Conservation (phyloP, 2,329 filamentous ascomycete species). For the Aspergillus alliaceus region DNA sequence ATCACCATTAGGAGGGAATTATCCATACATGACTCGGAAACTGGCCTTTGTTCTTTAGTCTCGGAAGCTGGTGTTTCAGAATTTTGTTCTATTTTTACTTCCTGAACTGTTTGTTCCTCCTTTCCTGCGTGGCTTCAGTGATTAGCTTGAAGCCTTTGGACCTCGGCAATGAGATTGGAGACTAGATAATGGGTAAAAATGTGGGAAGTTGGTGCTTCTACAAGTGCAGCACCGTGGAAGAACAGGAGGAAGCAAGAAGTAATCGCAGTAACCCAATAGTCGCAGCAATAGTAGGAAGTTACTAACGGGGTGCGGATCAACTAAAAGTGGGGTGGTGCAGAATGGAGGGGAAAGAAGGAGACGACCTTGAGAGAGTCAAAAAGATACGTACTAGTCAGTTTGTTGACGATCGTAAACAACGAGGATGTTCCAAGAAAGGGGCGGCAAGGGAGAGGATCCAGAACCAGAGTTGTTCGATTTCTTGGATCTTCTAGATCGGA, state of each 20-base stretch:
- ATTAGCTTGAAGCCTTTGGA: background rate
- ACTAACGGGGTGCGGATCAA: constrained; percentile 22
- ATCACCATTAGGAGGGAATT: background rate
- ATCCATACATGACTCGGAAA: background rate
- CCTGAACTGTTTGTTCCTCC: background rate
- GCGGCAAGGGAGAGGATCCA: background rate
- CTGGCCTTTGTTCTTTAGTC: background rate
- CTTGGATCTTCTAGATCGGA: constrained; percentile 4
- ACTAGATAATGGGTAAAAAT: background rate
- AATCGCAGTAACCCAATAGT: background rate
- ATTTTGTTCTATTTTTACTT: constrained; percentile 16
- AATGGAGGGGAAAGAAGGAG: constrained; percentile 8
- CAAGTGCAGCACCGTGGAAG: background rate
- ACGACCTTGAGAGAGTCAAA: background rate
- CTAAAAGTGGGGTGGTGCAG: constrained; percentile 18
- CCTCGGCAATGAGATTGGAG: background rate
- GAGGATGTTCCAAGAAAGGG: background rate
- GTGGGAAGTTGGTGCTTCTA: background rate
- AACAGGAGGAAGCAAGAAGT: background rate
- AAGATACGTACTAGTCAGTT: background rate
- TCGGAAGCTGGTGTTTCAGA: constrained; percentile 15
- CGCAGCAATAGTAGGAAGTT: constrained; percentile 14
- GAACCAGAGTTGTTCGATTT: background rate
- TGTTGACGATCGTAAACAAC: background rate
- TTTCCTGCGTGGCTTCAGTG: background rate